These are phyloP conservation scores for Sodiomyces alkalinus DNA, from an alignment of 2,329 filamentous ascomycete genomes.

Conservation along the genomic window DNA sequence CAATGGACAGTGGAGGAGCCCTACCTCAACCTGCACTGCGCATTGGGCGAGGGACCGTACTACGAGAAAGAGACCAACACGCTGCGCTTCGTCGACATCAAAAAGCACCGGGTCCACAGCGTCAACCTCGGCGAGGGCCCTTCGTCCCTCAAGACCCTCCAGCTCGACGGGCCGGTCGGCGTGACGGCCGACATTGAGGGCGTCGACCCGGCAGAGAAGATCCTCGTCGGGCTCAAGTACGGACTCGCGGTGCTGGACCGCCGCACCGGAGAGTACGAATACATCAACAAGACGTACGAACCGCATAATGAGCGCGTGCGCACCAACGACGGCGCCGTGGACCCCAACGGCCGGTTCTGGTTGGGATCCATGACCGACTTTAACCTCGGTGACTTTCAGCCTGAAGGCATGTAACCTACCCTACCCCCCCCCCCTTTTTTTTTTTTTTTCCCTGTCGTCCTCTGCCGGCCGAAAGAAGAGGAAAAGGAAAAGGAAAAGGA, in stretches of 20 bases:
- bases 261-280: constrained; percentile 35
- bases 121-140: constrained; percentile 51
- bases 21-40: constrained; percentile 48
- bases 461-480: too few relatives aligned
- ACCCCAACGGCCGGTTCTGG: constrained; percentile 72
- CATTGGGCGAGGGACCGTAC: constrained; percentile 59
- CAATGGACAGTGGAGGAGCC: constrained; percentile 36
- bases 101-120: constrained; percentile 56
- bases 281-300: constrained; percentile 32
- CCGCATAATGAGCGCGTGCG: constrained; percentile 37
- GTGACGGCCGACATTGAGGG: constrained; percentile 71
- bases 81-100: constrained; percentile 73
- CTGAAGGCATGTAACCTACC: constrained; percentile 34
- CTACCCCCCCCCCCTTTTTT: too few relatives aligned
- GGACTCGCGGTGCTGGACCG: constrained; percentile 69
- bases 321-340: constrained; percentile 72
- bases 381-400: constrained; percentile 37
- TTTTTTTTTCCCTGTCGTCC: constrained; percentile 4
- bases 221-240: constrained; percentile 67
- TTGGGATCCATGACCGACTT: constrained; percentile 76
- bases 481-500: too few relatives aligned
- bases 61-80: constrained; percentile 50
- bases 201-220: constrained; percentile 42
- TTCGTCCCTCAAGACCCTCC: constrained; percentile 43
- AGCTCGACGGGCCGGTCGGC: constrained; percentile 38